Evolutionary conservation across 176 grass and related monocot species (phyloP), one percentile per base, ranked within the genome.

Genomic region (Eleusine indica): DNA sequence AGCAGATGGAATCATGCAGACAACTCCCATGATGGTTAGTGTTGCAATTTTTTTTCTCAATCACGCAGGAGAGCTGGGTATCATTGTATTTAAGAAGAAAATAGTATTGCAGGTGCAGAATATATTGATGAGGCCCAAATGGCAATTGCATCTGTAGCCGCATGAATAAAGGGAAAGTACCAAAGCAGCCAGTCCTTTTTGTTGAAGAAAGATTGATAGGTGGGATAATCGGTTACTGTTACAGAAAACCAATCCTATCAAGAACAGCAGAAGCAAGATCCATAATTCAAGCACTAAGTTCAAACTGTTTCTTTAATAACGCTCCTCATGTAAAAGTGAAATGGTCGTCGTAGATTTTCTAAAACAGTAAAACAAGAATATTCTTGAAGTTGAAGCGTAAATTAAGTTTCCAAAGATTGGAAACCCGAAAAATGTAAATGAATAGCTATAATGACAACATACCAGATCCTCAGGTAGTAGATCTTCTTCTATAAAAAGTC

Each of bases 401-500:
- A 10, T 61, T 61, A 29, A 30, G 2, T 76, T 66, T 60, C n/a
- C 9, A 75, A 49, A 35, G 21, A 10, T 89, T 81, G 16, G 6
- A 69, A 39, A 79, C 52, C 37, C 29, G 21, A 6, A 0, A 77
- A 70, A 66, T 30, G 61, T 71, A 72, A 77, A 40, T 86, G 0
- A 6, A 62, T 21, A 80, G 53, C 7, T 53, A 77, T 70, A 74
- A 68, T 44, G 9, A 29, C 61, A 87, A 21, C 47, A 22, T 89
- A 95, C 93, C 89, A 85, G 60, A 66, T 94, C 93, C 61, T 87
- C 89, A 57, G 71, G 57, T 25, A 96, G 89, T 66, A 96, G 83
- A 86, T 91, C 83, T 58, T 89, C 88, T 85, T 96, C 96, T 46
- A 98, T 32, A 56, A 96, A 98, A 78, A 96, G 93, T 79, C 96